phyloP scores from a whole-genome alignment of 345 rosid genomes.

The Lagerstroemia speciosa region DNA sequence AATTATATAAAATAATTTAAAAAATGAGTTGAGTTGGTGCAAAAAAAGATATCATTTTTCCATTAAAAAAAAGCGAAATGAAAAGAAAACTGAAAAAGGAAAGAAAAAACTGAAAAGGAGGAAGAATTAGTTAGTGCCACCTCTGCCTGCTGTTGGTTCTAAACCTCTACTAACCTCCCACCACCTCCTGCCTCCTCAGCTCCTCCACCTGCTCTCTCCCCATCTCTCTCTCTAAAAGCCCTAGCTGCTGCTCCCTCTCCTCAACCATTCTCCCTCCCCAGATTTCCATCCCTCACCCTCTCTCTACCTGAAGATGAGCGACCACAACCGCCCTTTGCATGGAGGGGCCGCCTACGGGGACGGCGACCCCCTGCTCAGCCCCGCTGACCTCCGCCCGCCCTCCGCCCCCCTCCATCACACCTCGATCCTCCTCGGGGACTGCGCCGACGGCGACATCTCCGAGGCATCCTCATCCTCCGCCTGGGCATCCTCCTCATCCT shows the following conservation, averaged over 20 bases:
- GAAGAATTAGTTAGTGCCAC: neutral
- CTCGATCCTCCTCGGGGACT: conserved; percentile 10
- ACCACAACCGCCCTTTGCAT: conserved; percentile 7
- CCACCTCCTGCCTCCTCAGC: conserved; percentile 6
- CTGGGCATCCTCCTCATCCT: neutral
- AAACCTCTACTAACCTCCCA: neutral
- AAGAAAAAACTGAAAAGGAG: neutral
- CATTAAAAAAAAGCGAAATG: no score
- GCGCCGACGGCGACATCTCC: conserved; percentile 4
- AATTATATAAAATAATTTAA: no score
- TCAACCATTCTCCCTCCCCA: neutral
- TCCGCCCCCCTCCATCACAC: neutral
- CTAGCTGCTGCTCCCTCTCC: neutral
- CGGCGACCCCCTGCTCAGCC: conserved; percentile 6
- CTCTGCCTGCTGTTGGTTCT: neutral
- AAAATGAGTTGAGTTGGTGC: no score
- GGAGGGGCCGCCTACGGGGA: neutral
- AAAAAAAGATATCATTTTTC: no score
- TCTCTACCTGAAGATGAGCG: neutral
- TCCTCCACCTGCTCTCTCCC: neutral
- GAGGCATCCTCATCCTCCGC: no score
- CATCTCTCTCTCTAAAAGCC: neutral
- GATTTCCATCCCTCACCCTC: neutral
- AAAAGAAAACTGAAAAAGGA: no score
- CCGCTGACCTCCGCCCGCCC: neutral